Evolutionary conservation across 768 basidiomycete species (phyloP).

Genomic region (Hygrocybe coccinea): DNA sequence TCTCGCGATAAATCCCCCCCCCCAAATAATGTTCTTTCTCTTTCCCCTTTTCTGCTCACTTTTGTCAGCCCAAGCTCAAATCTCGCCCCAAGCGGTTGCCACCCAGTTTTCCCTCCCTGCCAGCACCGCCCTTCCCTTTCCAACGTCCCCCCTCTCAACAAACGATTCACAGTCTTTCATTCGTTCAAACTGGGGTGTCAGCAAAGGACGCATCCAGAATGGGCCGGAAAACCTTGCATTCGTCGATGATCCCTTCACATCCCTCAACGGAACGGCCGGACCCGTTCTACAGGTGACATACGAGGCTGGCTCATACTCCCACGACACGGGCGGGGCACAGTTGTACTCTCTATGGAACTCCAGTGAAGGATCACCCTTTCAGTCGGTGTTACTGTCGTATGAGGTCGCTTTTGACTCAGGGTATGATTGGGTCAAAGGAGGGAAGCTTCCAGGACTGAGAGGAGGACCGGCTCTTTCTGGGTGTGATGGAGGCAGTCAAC

Average conservation of each 20-base stretch:
- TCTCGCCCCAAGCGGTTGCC: constrained; percentile 39
- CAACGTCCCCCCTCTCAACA: constrained; percentile 52
- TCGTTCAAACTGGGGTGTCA: constrained; percentile 55
- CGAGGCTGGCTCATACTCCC: constrained; percentile 54
- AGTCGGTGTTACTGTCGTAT: constrained; percentile 67
- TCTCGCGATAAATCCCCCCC: not conserved
- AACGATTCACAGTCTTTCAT: constrained; percentile 48
- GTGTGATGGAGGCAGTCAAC: constrained; percentile 64
- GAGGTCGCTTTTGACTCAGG: constrained; percentile 64
- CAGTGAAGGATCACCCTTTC: constrained; percentile 49
- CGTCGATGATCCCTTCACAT: constrained; percentile 64
- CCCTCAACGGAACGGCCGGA: constrained; percentile 32
- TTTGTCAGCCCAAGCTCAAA: constrained; percentile 20
- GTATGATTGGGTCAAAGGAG: constrained; percentile 71
- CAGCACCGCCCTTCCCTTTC: constrained; percentile 61
- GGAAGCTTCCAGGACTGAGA: constrained; percentile 72
- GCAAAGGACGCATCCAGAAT: constrained; percentile 57
- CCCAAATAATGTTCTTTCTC: constrained; percentile 4
- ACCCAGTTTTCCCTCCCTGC: constrained; percentile 51
- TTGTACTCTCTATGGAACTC: constrained; percentile 67
- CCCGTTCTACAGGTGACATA: constrained; percentile 62
- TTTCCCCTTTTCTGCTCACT: constrained; percentile 14
- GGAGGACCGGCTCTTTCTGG: constrained; percentile 60
- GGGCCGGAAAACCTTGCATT: constrained; percentile 53
- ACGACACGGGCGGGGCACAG: constrained; percentile 60